phyloP scores from a whole-genome alignment of 192 early-diverging fungal species.

The Podila minutissima region DNA sequence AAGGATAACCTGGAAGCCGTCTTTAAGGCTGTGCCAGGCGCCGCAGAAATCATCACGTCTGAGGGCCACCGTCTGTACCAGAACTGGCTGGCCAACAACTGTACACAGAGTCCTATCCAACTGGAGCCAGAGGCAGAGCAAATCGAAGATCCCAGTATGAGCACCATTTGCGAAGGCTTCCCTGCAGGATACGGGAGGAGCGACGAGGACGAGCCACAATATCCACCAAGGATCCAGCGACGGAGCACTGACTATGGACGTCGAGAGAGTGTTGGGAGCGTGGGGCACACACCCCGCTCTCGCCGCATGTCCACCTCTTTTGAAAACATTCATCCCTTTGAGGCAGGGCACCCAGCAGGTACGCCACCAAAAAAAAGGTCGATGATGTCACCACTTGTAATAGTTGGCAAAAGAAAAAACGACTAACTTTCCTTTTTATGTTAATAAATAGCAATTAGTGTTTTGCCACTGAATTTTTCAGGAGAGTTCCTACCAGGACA shows the following conservation, averaged over 20 bases:
- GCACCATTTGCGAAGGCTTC: no score
- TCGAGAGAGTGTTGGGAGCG: neutral
- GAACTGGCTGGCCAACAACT: conserved; percentile 29
- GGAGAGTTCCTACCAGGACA: conserved; percentile 7
- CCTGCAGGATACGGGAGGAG: neutral
- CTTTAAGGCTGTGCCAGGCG: conserved; percentile 43
- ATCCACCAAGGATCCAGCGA: neutral
- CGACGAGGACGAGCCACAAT: neutral
- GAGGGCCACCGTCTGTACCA: conserved; percentile 38
- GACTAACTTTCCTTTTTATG: neutral
- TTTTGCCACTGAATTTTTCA: conserved; percentile 20
- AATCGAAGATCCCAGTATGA: neutral
- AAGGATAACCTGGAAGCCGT: conserved; percentile 51
- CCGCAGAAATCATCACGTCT: conserved; percentile 38
- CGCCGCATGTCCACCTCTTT: conserved; percentile 1
- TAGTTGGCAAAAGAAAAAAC: neutral
- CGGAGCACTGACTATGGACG: neutral
- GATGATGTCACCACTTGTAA: no score
- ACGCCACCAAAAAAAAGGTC: neutral
- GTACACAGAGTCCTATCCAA: neutral
- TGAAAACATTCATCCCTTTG: conserved; percentile 22
- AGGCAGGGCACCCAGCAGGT: conserved; percentile 32
- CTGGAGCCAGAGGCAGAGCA: neutral
- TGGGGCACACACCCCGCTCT: neutral
- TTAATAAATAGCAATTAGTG: conserved; percentile 16